phyloP scores from a whole-genome alignment of 352 stramenopile species.

The Phytophthora pseudosyringae region DNA sequence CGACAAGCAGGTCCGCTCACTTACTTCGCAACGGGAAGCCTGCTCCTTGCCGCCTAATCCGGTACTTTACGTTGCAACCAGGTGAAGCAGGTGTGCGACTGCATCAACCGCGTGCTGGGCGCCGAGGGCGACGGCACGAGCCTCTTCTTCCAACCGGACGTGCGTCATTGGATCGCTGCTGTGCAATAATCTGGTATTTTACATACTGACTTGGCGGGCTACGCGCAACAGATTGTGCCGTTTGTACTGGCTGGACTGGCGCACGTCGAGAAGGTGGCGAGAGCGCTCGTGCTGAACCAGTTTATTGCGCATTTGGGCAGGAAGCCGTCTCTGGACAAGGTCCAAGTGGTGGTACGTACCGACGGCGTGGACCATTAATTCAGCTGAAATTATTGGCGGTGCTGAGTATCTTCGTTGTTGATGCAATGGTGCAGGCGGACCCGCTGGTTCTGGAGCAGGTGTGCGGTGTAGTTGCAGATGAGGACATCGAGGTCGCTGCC shows the following conservation, averaged over 20 bases:
- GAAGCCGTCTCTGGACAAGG: constrained; percentile 56
- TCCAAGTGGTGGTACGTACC: constrained; percentile 54
- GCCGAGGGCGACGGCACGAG: constrained; percentile 51
- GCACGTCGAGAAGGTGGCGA: constrained; percentile 66
- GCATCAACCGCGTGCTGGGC: constrained; percentile 78
- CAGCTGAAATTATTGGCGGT: background rate
- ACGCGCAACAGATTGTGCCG: constrained; percentile 57
- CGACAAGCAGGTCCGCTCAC: constrained; percentile 60
- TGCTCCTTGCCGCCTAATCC: background rate
- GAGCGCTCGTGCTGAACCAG: constrained; percentile 73
- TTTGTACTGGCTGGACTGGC: constrained; percentile 75
- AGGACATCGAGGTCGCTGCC: constrained; percentile 73
- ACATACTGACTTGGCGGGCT: background rate
- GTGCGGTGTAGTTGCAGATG: constrained; percentile 65
- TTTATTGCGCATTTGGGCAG: constrained; percentile 68
- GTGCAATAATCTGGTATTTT: constrained; percentile 10
- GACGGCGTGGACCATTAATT: background rate
- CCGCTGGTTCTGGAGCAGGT: constrained; percentile 58
- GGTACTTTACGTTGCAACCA: constrained; percentile 21
- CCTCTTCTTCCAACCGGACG: constrained; percentile 81
- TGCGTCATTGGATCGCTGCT: constrained; percentile 21
- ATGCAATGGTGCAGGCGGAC: constrained; percentile 48
- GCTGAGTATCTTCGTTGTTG: constrained; percentile 4
- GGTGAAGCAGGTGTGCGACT: constrained; percentile 77
- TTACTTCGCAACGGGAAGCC: no score